A percentile compares a stretch with the other conserved stretches of the same genome.
Conservation (phyloP, 2,329 filamentous ascomycete genomes). For the Ophiostoma montium region DNA sequence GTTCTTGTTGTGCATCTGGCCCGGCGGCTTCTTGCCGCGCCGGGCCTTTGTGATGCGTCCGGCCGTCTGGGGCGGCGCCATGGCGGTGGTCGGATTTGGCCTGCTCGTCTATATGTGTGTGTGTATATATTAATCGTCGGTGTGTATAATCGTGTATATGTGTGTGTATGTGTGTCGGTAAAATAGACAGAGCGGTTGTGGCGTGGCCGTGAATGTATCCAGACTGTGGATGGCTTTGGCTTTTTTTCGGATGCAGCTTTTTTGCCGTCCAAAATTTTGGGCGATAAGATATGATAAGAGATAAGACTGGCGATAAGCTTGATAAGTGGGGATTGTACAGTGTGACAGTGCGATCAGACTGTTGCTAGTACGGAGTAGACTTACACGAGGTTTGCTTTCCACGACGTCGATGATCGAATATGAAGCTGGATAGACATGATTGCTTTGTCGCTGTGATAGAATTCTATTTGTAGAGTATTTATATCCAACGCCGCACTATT, state of each 20-base stretch:
- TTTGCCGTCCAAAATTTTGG: constrained; percentile 13
- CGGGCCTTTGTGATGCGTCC: constrained; percentile 55
- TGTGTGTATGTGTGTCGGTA: neutral
- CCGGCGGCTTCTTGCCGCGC: constrained; percentile 46
- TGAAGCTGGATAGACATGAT: no score
- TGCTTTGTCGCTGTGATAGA: no score
- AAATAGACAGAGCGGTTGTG: no score
- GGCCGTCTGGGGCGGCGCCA: constrained; percentile 47
- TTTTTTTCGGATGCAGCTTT: constrained; percentile 4
- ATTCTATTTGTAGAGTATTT: no score
- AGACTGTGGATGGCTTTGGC: constrained; percentile 1
- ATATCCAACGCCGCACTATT: no score
- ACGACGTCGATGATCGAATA: no score
- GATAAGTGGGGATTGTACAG: neutral
- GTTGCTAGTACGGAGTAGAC: no score
- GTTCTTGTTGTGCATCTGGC: constrained; percentile 52
- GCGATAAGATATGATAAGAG: constrained; percentile 10
- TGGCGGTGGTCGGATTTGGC: constrained; percentile 16
- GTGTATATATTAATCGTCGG: no score
- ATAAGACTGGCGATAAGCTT: neutral
- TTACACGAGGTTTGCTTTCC: neutral
- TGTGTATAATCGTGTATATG: no score
- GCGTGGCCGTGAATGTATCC: neutral
- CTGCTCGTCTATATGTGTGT: no score
- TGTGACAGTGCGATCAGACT: neutral